Evolutionary conservation across 1,284 basidiomycete species (phyloP), one percentile per base, ranked within the genome.

Genomic region (Golubevia pallescens): DNA sequence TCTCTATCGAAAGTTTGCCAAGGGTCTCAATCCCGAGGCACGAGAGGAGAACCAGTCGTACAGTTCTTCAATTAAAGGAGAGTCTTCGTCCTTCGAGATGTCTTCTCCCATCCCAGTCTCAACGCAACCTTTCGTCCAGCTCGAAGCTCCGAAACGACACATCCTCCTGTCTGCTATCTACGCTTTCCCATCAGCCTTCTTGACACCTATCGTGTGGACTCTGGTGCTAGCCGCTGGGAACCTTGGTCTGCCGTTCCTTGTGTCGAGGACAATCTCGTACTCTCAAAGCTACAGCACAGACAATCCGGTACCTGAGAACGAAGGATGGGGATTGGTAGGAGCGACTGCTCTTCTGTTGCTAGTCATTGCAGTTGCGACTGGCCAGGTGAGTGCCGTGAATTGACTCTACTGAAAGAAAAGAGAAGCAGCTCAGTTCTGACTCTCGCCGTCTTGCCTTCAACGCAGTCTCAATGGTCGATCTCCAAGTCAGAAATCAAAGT

Each of bases 251-350:
- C 75, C 75, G 0, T 68, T 71, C 57, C 66, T 79, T 8, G 70
- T 79, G 52, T 69, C 66, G 23, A 63, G 63, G n/a, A 78, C 73
- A 4, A 68, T 79, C 5, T 58, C 62, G 19, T 79, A 75, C 34
- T 72, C 71, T 13, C 69, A 77, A 53, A 69, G 68, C 2, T 77
- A 71, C 59, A 16, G 53, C 34, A 10, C 34, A 4, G 34, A 38
- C 28, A 61, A 66, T 23, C 6, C 67, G 16, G 23, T 60, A 2
- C 58, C 66, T 2, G 70, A 73, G 42, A 70, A 73, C 4, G 64
- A 72, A 21, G 77, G 77, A 6, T 79, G 77, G 77, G 71, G 72
- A 16, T 65, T 79, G 8, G 77, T 72, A 1, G 77, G 77, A 8
- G 77, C 77, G 1, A 77, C 69, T 56, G 77, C 67, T 13, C 73